phyloP scores from a whole-genome alignment of 352 stramenopile genomes.

The Phytophthora kernoviae region DNA sequence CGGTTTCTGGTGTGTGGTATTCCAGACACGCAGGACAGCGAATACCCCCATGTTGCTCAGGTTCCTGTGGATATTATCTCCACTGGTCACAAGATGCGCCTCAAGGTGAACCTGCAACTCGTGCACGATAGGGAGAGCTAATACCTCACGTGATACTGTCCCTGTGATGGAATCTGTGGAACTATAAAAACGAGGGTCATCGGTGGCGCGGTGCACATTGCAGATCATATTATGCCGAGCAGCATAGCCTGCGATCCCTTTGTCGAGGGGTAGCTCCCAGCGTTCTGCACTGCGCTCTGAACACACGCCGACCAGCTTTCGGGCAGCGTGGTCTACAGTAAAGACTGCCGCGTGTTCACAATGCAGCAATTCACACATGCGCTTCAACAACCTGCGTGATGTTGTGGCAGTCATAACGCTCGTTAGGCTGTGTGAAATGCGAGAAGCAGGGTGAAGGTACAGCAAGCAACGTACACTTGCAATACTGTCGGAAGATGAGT shows the following conservation, averaged over 20 bases:
- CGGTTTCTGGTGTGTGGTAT: slow-evolving; percentile 70
- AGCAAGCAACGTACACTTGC: slow-evolving; percentile 25
- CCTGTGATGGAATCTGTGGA: slow-evolving; percentile 72
- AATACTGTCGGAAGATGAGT: slow-evolving; percentile 48
- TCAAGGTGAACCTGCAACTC: slow-evolving; percentile 45
- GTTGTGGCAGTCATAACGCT: neutral
- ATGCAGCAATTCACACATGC: slow-evolving; percentile 64
- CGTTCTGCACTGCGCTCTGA: slow-evolving; percentile 47
- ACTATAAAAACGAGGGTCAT: slow-evolving; percentile 79
- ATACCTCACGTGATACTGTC: slow-evolving; percentile 58
- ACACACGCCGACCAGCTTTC: slow-evolving; percentile 41
- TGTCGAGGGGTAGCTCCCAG: slow-evolving; percentile 75
- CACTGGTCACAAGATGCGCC: slow-evolving; percentile 5
- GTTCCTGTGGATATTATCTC: slow-evolving; percentile 15
- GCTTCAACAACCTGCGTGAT: slow-evolving; percentile 45
- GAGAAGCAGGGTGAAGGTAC: too few species aligned
- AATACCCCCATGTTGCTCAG: slow-evolving; percentile 45
- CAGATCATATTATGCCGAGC: slow-evolving; percentile 58
- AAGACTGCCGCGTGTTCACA: slow-evolving; percentile 77
- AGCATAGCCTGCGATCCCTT: slow-evolving; percentile 65
- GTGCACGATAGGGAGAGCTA: slow-evolving; percentile 71
- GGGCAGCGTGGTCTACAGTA: slow-evolving; percentile 48
- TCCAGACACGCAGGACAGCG: slow-evolving; percentile 71
- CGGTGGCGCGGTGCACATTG: slow-evolving; percentile 69
- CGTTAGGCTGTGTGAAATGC: neutral